These are phyloP conservation scores for Heterobasidion parviporum DNA, from an alignment of 1,284 basidiomycete genomes.

Conservation along the genomic window DNA sequence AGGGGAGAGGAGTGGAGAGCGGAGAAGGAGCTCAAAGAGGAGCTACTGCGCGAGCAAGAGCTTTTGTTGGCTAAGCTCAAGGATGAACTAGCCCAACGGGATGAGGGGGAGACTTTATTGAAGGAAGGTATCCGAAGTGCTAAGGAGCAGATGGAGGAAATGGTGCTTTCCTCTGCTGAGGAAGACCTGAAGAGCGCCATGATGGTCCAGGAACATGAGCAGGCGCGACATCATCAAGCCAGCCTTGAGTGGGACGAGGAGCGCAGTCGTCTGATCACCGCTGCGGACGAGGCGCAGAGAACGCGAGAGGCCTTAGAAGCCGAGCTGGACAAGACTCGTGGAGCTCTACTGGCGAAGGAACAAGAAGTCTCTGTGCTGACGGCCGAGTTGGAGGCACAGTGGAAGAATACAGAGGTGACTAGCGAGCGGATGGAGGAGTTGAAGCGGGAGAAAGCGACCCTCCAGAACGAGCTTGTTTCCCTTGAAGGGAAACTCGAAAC, in stretches of 20 bases:
- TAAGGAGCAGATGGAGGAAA: constrained; percentile 49
- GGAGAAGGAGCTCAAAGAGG: constrained; percentile 23
- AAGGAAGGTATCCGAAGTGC: constrained; percentile 42
- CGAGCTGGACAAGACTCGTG: constrained; percentile 19
- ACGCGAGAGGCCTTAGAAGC: constrained; percentile 21
- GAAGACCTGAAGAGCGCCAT: constrained; percentile 33
- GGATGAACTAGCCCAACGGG: constrained; percentile 39
- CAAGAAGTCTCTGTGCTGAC: constrained; percentile 36
- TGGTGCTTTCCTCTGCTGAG: constrained; percentile 22
- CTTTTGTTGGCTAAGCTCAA: constrained; percentile 34
- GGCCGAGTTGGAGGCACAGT: constrained; percentile 47
- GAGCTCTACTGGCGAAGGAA: constrained; percentile 28
- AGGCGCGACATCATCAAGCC: constrained; percentile 33
- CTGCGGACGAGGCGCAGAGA: constrained; percentile 31
- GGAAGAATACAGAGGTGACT: constrained; percentile 43
- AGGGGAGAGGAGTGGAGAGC: constrained; percentile 25
- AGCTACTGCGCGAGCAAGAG: constrained; percentile 18
- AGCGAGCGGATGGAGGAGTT: constrained; percentile 20
- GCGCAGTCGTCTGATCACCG: constrained; percentile 32
- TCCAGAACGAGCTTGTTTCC: constrained; percentile 33
- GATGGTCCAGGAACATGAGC: constrained; percentile 27
- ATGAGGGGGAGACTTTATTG: constrained; percentile 43
- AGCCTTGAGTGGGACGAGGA: constrained; percentile 43
- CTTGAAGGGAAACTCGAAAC: constrained; percentile 24
- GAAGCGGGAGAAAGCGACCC: constrained; percentile 22